These are phyloP conservation scores for Talaromyces rugulosus DNA, from an alignment of 2,329 filamentous ascomycete species.

Conservation along the genomic window DNA sequence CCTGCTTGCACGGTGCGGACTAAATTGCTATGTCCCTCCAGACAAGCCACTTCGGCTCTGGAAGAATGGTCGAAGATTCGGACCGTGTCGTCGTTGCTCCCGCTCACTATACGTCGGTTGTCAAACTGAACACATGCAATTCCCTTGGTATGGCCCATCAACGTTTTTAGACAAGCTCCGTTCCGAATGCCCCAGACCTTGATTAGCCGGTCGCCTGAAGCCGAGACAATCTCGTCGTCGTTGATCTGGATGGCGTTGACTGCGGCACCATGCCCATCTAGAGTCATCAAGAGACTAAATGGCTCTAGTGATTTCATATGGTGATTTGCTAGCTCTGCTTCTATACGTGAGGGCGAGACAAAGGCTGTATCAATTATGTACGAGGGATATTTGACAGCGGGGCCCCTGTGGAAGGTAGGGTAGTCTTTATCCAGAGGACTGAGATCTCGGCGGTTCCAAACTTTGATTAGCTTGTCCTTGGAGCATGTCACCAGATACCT, in stretches of 20 bases:
- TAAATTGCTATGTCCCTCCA: constrained; percentile 75
- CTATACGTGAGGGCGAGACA: constrained; percentile 38
- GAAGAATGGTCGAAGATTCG: constrained; percentile 88
- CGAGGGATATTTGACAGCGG: constrained; percentile 45
- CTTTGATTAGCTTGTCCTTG: constrained; percentile 94
- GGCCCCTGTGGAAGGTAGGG: constrained; percentile 38
- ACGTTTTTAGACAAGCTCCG: constrained; percentile 69
- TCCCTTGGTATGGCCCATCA: constrained; percentile 85
- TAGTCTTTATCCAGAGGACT: constrained; percentile 43
- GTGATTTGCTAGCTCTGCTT: constrained; percentile 39
- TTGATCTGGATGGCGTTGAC: constrained; percentile 95
- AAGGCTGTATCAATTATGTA: constrained; percentile 52
- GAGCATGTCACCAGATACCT: constrained; percentile 92
- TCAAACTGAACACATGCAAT: constrained; percentile 98
- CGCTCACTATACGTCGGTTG: constrained; percentile 86
- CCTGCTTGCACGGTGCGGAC: constrained; percentile 94
- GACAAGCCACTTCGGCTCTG: constrained; percentile 81
- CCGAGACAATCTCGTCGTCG: constrained; percentile 82
- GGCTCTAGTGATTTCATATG: constrained; percentile 50
- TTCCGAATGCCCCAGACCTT: constrained; percentile 91
- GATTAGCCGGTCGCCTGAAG: constrained; percentile 87
- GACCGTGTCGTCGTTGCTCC: constrained; percentile 92
- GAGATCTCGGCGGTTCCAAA: constrained; percentile 81
- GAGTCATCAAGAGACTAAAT: constrained; percentile 71
- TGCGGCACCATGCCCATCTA: constrained; percentile 83